phyloP scores from a whole-genome alignment of 305 asterid species.

The Fraxinus xanthoxyloides region DNA sequence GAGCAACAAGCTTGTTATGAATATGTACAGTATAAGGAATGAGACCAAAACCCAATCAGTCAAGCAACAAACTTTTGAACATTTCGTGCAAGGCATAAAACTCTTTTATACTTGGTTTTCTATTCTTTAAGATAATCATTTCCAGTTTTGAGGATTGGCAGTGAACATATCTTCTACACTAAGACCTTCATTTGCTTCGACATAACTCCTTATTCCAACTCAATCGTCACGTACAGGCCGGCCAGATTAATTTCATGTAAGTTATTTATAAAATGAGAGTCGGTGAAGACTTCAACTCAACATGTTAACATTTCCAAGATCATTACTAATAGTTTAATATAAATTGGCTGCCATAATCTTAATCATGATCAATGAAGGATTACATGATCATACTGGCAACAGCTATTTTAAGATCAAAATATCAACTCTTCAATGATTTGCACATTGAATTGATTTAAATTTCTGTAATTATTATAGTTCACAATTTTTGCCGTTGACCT shows the following conservation, averaged over 20 bases:
- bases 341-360: neutral
- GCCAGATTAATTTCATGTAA: neutral
- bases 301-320: neutral
- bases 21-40: neutral
- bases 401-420: neutral
- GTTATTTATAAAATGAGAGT: neutral
- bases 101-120: conserved; percentile 10
- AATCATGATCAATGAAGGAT: neutral
- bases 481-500: neutral
- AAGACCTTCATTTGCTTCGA: neutral
- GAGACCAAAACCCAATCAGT: conserved; percentile 20
- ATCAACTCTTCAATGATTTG: neutral
- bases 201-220: neutral
- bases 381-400: neutral
- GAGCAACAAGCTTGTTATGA: neutral
- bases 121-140: conserved; percentile 26
- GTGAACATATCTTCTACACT: neutral
- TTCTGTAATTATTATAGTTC: neutral
- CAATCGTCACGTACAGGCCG: neutral
- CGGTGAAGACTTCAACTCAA: neutral
- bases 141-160: neutral
- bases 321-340: neutral
- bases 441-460: neutral
- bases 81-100: conserved; percentile 41
- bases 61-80: conserved; percentile 27